Percentiles rank a stretch among this genome's conserved stretches.
Conservation (phyloP, 306 rosid genomes). For the Vigna radiata region DNA sequence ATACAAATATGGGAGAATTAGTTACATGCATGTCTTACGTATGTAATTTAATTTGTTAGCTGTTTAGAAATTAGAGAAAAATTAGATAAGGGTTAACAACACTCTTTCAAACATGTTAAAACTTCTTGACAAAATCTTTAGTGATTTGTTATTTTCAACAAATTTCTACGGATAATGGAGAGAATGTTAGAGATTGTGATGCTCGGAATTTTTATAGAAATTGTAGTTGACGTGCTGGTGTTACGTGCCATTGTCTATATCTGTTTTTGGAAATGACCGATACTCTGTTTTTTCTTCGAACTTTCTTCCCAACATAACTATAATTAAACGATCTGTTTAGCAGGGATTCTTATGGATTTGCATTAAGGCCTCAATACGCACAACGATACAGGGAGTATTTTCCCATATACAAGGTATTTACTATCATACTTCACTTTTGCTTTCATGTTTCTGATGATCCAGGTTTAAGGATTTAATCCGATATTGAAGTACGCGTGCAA, state of each 20-base stretch:
- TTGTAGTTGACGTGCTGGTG: neutral
- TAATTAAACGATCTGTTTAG: slow-evolving; percentile 16
- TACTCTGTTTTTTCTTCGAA: neutral
- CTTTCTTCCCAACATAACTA: neutral
- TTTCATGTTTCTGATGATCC: slow-evolving; percentile 28
- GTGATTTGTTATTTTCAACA: neutral
- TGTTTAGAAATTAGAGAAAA: neutral
- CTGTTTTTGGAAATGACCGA: slow-evolving; percentile 29
- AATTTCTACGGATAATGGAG: neutral
- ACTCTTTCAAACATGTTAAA: neutral
- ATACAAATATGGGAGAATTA: neutral
- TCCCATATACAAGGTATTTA: slow-evolving; percentile 74
- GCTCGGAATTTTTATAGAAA: neutral
- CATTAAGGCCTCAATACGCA: slow-evolving; percentile 88
- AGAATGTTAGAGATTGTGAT: neutral
- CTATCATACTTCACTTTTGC: slow-evolving; percentile 18
- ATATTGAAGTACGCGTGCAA: neutral
- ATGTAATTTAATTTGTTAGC: neutral
- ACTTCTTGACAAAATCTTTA: neutral
- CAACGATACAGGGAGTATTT: slow-evolving; percentile 79
- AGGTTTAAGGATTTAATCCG: slow-evolving; percentile 39
- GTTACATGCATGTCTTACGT: neutral
- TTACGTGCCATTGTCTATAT: slow-evolving; percentile 3
- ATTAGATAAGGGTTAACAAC: neutral
- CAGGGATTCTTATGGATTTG: slow-evolving; percentile 95